These are phyloP conservation scores for Botrytis fabae DNA, from an alignment of 2,329 filamentous ascomycete genomes.

Conservation along the genomic window DNA sequence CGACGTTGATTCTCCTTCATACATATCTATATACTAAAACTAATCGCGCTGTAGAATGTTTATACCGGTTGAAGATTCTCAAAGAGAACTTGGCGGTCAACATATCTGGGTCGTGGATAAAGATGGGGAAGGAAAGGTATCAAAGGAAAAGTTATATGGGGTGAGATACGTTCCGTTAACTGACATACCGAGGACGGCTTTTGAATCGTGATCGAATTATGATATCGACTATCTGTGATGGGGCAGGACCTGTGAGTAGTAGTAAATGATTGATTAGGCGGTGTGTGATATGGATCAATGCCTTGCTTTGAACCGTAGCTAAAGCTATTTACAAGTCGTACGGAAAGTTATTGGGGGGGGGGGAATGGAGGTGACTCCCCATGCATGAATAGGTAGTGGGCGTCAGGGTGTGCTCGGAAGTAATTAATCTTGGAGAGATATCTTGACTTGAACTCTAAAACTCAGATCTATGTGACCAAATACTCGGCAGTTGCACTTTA, in stretches of 20 bases:
- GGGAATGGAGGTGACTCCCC: not conserved
- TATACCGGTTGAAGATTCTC: conserved; percentile 67
- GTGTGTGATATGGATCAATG: not conserved
- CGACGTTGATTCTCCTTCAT: not conserved
- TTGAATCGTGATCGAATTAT: not conserved
- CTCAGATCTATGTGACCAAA: not conserved
- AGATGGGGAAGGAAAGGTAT: conserved; percentile 61
- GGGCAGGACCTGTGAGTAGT: not conserved
- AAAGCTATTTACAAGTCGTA: not conserved
- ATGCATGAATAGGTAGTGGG: not conserved
- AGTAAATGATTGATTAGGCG: not conserved
- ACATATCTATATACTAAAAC: not conserved
- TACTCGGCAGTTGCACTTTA: not conserved
- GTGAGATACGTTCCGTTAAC: conserved; percentile 78
- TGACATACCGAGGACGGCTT: conserved; percentile 55
- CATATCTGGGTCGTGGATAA: conserved; percentile 76
- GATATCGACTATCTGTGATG: too few species aligned
- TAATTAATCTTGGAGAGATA: not conserved
- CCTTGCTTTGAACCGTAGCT: not conserved
- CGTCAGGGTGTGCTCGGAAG: not conserved
- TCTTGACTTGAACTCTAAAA: not conserved
- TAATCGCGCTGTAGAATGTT: conserved; percentile 56
- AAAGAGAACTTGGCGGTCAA: conserved; percentile 25
- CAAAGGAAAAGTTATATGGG: conserved; percentile 62
- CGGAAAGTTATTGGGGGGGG: not conserved